Percentiles rank a stretch among this genome's conserved stretches.
Conservation (phyloP, 208 protist species). For the Strigomonas culicis region DNA sequence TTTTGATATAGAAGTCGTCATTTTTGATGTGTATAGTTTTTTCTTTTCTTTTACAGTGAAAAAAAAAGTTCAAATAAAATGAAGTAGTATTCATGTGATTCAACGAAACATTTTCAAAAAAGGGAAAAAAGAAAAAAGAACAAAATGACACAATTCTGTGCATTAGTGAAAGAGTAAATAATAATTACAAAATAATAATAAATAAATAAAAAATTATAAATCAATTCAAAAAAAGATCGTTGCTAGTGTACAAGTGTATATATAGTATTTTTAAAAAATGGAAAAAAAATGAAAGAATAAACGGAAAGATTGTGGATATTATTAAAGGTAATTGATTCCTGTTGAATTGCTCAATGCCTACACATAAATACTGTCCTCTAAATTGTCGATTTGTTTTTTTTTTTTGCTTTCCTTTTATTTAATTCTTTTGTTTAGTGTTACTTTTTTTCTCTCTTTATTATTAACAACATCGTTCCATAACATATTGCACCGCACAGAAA, state of each 20-base stretch:
- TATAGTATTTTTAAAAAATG: too few relatives aligned
- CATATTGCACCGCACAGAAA: too few relatives aligned
- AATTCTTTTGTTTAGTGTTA: slow-evolving; percentile 2
- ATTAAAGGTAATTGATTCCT: background rate
- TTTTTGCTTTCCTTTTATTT: slow-evolving; percentile 3
- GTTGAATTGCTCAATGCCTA: background rate
- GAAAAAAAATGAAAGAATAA: background rate
- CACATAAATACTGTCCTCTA: too few relatives aligned
- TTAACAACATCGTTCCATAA: too few relatives aligned
- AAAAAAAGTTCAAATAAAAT: slow-evolving; percentile 10
- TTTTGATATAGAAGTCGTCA: background rate
- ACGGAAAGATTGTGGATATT: background rate
- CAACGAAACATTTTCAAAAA: background rate
- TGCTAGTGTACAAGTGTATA: too few relatives aligned
- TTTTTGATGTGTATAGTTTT: background rate
- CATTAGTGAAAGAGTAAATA: background rate
- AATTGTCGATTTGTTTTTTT: too few relatives aligned
- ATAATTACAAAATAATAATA: background rate
- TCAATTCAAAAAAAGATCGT: too few relatives aligned
- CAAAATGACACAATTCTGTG: background rate
- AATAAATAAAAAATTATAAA: background rate
- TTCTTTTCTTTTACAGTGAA: background rate
- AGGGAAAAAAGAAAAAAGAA: slow-evolving; percentile 16
- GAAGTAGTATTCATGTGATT: background rate
- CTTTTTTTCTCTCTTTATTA: background rate